phyloP scores from a whole-genome alignment of 768 basidiomycete genomes.

The Lepiota subincarnata region DNA sequence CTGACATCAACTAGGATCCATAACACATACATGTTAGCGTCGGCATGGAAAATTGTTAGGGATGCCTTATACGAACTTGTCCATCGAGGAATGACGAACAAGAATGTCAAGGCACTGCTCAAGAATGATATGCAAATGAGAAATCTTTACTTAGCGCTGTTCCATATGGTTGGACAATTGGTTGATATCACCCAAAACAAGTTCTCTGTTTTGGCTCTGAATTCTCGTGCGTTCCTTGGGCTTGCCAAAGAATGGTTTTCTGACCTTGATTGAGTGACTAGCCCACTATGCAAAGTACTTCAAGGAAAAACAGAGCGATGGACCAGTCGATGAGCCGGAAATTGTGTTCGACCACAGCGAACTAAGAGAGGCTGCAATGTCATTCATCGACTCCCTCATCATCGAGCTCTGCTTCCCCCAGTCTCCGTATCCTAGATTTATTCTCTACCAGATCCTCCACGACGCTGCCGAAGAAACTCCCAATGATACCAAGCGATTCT shows the following conservation, averaged over 20 bases:
- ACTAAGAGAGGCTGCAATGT: conserved; percentile 61
- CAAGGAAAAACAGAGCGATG: conserved; percentile 46
- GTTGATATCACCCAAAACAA: conserved; percentile 59
- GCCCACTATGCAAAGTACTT: conserved; percentile 74
- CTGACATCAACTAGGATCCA: conserved; percentile 53
- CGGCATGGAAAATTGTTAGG: conserved; percentile 74
- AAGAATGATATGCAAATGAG: conserved; percentile 47
- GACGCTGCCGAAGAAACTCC: conserved; percentile 75
- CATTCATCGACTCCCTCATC: conserved; percentile 81
- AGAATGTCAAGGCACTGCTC: conserved; percentile 48
- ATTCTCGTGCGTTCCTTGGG: conserved; percentile 48
- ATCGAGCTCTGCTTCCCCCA: conserved; percentile 78
- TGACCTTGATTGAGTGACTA: conserved; percentile 23
- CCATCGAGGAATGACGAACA: conserved; percentile 51
- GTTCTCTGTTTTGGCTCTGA: conserved; percentile 67
- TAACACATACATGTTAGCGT: conserved; percentile 78
- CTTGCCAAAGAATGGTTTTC: background rate
- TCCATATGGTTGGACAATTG: conserved; percentile 57
- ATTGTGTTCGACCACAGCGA: conserved; percentile 50
- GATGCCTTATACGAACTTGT: conserved; percentile 53
- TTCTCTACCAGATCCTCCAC: conserved; percentile 62
- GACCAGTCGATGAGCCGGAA: conserved; percentile 42
- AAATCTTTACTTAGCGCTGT: conserved; percentile 57
- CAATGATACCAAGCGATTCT: conserved; percentile 69
- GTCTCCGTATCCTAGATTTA: conserved; percentile 59